Percentiles rank a stretch among this genome's conserved stretches.
Conservation (phyloP, 331 rosid genomes). For the Cydonia oblonga region DNA sequence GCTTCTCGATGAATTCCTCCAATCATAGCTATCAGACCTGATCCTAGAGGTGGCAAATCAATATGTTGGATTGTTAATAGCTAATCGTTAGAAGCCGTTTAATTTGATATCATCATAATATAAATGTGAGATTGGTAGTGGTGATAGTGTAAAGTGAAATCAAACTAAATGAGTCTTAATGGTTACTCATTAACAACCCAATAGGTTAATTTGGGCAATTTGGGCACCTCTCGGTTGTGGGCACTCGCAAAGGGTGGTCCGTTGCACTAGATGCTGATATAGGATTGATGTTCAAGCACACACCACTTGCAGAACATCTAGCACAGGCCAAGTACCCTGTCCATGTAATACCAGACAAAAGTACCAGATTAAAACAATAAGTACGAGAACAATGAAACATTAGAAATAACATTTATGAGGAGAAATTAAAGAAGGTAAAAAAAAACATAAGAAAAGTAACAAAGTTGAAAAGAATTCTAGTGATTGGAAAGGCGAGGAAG, state of each 20-base stretch:
- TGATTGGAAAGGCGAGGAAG: background rate
- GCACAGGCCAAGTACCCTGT: constrained; percentile 91
- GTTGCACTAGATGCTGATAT: constrained; percentile 42
- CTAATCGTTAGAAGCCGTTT: too few species aligned
- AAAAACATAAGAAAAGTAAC: background rate
- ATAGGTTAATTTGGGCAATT: constrained; percentile 60
- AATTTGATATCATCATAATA: too few species aligned
- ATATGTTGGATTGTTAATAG: background rate
- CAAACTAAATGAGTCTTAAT: too few species aligned
- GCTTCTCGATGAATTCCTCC: background rate
- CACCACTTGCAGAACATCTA: constrained; percentile 78
- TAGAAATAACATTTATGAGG: background rate
- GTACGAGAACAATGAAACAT: background rate
- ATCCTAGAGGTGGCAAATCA: too few species aligned
- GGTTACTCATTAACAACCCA: background rate
- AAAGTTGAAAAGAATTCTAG: background rate
- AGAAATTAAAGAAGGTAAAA: background rate
- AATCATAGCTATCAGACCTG: background rate
- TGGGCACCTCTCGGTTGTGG: constrained; percentile 69
- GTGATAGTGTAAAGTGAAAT: too few species aligned
- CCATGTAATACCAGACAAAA: constrained; percentile 1
- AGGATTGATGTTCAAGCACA: constrained; percentile 52
- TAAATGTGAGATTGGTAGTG: too few species aligned
- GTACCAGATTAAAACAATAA: background rate
- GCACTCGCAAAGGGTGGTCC: constrained; percentile 39